These are phyloP conservation scores for Phytopythium oedochilum DNA, from an alignment of 352 stramenopile species.

Conservation along the genomic window DNA sequence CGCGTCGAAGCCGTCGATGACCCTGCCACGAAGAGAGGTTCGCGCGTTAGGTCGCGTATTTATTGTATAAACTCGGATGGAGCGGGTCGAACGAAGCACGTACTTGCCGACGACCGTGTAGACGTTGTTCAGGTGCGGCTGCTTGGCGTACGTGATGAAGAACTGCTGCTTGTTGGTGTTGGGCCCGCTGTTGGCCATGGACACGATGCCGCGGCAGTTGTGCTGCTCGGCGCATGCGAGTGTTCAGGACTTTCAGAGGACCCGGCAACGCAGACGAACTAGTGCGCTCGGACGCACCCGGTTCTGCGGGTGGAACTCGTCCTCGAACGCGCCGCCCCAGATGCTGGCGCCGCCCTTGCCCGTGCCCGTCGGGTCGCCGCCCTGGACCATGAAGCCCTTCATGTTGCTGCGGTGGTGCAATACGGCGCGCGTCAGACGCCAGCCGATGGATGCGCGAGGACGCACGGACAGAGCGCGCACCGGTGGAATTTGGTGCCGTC, in stretches of 20 bases:
- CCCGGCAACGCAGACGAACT: too few species aligned
- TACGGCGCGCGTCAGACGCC: too few species aligned
- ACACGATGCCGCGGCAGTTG: constrained; percentile 88
- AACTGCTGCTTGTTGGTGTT: constrained; percentile 96
- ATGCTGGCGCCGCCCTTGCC: constrained; percentile 91
- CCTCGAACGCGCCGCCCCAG: constrained; percentile 84
- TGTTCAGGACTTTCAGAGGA: too few species aligned
- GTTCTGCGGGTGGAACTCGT: constrained; percentile 91
- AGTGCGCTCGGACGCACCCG: constrained; percentile 23
- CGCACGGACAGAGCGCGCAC: too few species aligned
- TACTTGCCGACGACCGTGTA: constrained; percentile 97
- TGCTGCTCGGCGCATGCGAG: constrained; percentile 40
- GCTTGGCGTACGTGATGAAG: constrained; percentile 97
- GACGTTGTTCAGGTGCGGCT: constrained; percentile 97
- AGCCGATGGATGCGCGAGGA: too few species aligned
- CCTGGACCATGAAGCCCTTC: constrained; percentile 88
- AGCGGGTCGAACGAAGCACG: constrained; percentile 11
- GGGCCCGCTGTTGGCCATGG: constrained; percentile 90
- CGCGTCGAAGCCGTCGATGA: constrained; percentile 96
- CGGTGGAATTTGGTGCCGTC: constrained; percentile 90
- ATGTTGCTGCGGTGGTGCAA: constrained; percentile 54
- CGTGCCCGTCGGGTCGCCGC: constrained; percentile 87
- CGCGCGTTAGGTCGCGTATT: neutral
- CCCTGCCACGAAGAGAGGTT: constrained; percentile 18
- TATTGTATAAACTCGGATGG: neutral